phyloP scores from a whole-genome alignment of 1,284 basidiomycete species.

The Naganishia cerealis region DNA sequence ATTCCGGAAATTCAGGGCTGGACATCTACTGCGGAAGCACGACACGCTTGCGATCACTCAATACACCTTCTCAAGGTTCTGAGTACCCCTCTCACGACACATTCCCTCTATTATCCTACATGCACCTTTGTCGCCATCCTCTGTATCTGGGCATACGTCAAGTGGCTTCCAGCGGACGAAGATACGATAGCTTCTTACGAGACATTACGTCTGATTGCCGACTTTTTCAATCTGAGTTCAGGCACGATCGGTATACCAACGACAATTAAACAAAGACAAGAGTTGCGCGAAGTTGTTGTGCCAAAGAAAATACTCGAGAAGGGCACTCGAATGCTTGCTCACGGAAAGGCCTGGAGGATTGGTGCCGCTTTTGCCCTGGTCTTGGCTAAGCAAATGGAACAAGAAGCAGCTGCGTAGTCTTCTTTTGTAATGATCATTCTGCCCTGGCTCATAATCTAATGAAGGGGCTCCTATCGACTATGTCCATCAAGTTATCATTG shows the following conservation, averaged over 20 bases:
- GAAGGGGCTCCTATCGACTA: too few relatives aligned
- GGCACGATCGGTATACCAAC: conserved; percentile 9
- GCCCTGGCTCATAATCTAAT: conserved; percentile 1
- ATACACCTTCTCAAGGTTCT: conserved; percentile 32
- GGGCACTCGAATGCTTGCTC: conserved; percentile 37
- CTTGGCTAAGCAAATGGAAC: conserved; percentile 36
- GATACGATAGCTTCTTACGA: conserved; percentile 23
- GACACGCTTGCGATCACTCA: conserved; percentile 34
- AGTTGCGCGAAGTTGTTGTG: conserved; percentile 15
- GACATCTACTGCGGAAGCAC: conserved; percentile 33
- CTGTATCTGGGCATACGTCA: conserved; percentile 37
- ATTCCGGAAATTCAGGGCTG: conserved; percentile 30
- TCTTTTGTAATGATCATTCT: not conserved
- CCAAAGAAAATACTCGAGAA: conserved; percentile 26
- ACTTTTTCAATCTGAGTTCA: conserved; percentile 14
- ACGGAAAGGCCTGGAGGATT: conserved; percentile 38
- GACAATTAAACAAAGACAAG: conserved; percentile 10
- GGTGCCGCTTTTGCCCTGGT: conserved; percentile 37
- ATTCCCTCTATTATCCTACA: conserved; percentile 35
- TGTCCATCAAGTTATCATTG: too few relatives aligned
- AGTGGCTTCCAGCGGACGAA: conserved; percentile 27
- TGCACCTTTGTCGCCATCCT: conserved; percentile 36
- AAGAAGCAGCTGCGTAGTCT: conserved; percentile 11
- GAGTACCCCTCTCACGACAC: conserved; percentile 25
- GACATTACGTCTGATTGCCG: conserved; percentile 8